These are phyloP conservation scores for Pythium phragmiticola DNA, from an alignment of 352 stramenopile genomes.

Conservation along the genomic window DNA sequence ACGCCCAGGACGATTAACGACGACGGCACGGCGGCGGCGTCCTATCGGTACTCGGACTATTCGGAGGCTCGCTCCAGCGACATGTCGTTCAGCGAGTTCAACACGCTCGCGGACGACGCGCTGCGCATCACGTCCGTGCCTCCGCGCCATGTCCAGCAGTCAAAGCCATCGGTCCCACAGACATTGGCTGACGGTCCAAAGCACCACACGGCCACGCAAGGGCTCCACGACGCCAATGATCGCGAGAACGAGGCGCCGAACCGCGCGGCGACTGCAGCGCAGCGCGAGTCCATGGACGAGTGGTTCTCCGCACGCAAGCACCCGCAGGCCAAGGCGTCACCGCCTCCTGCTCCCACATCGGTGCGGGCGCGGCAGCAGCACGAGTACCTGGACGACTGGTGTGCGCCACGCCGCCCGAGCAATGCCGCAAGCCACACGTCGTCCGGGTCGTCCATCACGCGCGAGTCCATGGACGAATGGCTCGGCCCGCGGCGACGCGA, in stretches of 20 bases:
- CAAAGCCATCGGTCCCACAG: constrained; percentile 18
- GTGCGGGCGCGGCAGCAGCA: not conserved
- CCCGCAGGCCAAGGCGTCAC: not conserved
- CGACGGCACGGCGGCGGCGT: not conserved
- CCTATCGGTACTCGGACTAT: constrained; percentile 20
- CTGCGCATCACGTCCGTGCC: constrained; percentile 28
- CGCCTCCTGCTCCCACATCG: not conserved
- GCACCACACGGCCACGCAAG: constrained; percentile 1
- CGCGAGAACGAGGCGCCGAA: constrained; percentile 20
- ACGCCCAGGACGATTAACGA: constrained; percentile 2
- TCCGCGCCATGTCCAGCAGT: constrained; percentile 17
- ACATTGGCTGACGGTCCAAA: not conserved
- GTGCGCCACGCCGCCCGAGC: constrained; percentile 7
- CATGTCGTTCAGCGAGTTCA: constrained; percentile 61
- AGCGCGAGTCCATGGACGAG: constrained; percentile 19
- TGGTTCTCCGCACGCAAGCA: constrained; percentile 12
- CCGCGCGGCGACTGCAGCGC: not conserved
- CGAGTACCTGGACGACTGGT: constrained; percentile 18
- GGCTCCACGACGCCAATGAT: constrained; percentile 20
- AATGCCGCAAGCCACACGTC: constrained; percentile 17
- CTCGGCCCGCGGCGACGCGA: constrained; percentile 18
- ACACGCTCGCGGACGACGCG: constrained; percentile 46
- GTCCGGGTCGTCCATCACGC: constrained; percentile 8
- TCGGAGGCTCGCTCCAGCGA: constrained; percentile 50
- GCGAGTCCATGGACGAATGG: constrained; percentile 25